These are phyloP conservation scores for Naumovozyma dairenensis DNA, from an alignment of 805 yeast species.

Conservation along the genomic window DNA sequence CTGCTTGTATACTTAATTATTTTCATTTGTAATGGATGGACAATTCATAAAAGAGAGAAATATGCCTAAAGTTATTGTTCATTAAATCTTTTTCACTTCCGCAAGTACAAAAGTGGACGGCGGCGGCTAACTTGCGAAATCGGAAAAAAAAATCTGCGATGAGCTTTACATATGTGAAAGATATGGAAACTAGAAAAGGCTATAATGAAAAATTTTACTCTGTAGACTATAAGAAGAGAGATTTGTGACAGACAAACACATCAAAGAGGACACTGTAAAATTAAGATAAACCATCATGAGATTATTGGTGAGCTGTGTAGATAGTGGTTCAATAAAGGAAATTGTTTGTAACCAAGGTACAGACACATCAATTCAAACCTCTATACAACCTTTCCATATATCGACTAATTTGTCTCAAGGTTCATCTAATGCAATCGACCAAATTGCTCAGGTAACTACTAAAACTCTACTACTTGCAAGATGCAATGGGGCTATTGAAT, in stretches of 20 bases:
- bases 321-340: conserved; percentile 58
- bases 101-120: too few species aligned
- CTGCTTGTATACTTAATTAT: too few species aligned
- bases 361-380: conserved; percentile 66
- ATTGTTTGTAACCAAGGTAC: conserved; percentile 56
- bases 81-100: too few species aligned
- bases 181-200: too few species aligned
- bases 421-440: conserved; percentile 32
- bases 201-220: conserved; percentile 1
- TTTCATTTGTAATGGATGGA: too few species aligned
- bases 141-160: not conserved
- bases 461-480: conserved; percentile 37
- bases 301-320: conserved; percentile 54
- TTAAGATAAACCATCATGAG: conserved; percentile 36
- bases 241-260: too few species aligned
- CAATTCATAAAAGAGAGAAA: too few species aligned
- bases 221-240: not conserved
- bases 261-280: conserved; percentile 1
- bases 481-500: conserved; percentile 35
- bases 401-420: conserved; percentile 36
- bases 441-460: conserved; percentile 26
- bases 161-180: too few species aligned
- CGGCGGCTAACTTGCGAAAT: not conserved
- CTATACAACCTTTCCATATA: conserved; percentile 52
- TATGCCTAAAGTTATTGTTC: too few species aligned